Percentiles rank a stretch among this genome's conserved stretches.
phyloP scores from a whole-genome alignment of 345 rosid genomes.

The Toxicodendron radicans region DNA sequence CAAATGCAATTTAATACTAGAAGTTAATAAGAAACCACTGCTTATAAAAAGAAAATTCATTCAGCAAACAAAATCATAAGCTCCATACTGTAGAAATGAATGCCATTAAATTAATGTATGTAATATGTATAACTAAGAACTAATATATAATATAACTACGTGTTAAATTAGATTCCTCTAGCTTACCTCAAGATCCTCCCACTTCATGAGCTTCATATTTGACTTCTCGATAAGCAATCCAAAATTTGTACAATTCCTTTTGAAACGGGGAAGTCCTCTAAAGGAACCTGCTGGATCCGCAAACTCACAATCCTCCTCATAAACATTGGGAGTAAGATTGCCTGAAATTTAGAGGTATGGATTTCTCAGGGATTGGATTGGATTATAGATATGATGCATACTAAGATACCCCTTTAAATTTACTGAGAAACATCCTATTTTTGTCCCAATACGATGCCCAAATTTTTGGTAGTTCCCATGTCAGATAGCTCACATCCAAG shows the following conservation, averaged over 20 bases:
- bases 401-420: neutral
- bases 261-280: slow-evolving; percentile 81
- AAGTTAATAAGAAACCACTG: neutral
- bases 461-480: neutral
- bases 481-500: neutral
- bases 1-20: neutral
- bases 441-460: neutral
- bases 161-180: neutral
- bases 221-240: slow-evolving; percentile 79
- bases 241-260: slow-evolving; percentile 86
- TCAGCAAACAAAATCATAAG: neutral
- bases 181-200: slow-evolving; percentile 83
- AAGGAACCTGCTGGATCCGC: slow-evolving; percentile 99
- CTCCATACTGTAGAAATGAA: neutral
- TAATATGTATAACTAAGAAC: neutral
- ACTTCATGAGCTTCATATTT: slow-evolving; percentile 81
- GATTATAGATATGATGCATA: neutral
- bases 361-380: neutral
- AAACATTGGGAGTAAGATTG: slow-evolving; percentile 63
- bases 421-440: neutral
- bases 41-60: neutral
- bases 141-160: neutral
- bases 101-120: neutral
- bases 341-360: slow-evolving; percentile 38
- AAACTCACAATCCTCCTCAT: slow-evolving; percentile 89